These are phyloP conservation scores for Pseudoscleropodium purum DNA, from an alignment of 225 moss, liverwort and hornwort genomes.

Conservation along the genomic window DNA sequence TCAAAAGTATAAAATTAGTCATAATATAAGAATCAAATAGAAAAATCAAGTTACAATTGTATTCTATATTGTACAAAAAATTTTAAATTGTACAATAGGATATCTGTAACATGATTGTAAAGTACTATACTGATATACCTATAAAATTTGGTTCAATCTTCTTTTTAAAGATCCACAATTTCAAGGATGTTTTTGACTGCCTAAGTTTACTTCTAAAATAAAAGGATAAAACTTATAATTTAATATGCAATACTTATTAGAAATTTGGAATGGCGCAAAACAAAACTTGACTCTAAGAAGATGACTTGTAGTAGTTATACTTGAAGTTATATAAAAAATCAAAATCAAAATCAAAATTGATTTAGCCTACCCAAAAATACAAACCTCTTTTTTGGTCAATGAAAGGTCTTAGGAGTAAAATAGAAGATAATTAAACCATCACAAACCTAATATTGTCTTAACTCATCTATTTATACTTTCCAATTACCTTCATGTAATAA, in stretches of 20 bases:
- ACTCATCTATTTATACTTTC: background rate
- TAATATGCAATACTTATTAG: background rate
- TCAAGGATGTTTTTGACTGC: background rate
- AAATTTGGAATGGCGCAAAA: background rate
- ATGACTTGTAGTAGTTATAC: background rate
- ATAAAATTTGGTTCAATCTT: background rate
- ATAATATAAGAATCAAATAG: too few relatives aligned
- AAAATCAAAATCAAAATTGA: too few relatives aligned
- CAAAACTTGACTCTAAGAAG: too few relatives aligned
- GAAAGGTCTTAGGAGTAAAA: background rate
- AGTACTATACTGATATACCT: background rate
- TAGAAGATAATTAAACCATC: background rate
- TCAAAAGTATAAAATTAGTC: too few relatives aligned
- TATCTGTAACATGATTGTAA: background rate
- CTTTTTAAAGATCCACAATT: background rate
- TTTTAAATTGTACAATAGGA: background rate
- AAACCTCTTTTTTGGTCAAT: background rate
- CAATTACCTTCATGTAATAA: background rate
- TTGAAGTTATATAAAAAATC: background rate
- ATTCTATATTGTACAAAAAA: background rate
- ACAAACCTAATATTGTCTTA: background rate
- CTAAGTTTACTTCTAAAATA: background rate
- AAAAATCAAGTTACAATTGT: background rate
- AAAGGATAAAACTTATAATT: background rate
- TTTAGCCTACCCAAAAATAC: background rate